Conservation (phyloP, 2,329 filamentous ascomycete species). For the Trichoderma afroharzianum region DNA sequence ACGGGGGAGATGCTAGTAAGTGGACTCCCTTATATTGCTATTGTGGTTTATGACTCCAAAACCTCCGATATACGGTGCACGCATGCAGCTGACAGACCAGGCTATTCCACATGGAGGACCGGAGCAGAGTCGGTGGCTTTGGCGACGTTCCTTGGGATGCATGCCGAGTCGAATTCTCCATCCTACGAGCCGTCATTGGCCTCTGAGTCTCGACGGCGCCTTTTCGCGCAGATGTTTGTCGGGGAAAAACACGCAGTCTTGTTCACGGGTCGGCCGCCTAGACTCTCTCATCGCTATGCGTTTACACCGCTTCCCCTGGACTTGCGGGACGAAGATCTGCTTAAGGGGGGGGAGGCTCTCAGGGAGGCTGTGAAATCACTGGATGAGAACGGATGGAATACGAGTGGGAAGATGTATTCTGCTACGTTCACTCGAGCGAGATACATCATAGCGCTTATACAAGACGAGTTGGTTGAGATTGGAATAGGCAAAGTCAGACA, state of each 20-base stretch:
- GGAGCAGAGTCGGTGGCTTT: slow-evolving; percentile 37
- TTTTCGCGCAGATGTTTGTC: slow-evolving; percentile 37
- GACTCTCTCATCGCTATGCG: slow-evolving; percentile 50
- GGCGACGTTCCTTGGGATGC: slow-evolving; percentile 36
- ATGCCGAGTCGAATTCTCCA: slow-evolving; percentile 25
- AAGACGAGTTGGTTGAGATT: slow-evolving; percentile 58
- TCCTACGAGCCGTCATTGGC: slow-evolving; percentile 32
- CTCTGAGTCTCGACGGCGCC: slow-evolving; percentile 31
- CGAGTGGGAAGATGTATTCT: slow-evolving; percentile 38
- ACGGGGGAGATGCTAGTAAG: slow-evolving; percentile 40
- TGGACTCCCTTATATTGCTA: slow-evolving; percentile 6
- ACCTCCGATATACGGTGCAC: neutral
- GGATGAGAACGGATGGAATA: slow-evolving; percentile 52
- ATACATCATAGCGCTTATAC: slow-evolving; percentile 45
- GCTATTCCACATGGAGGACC: slow-evolving; percentile 36
- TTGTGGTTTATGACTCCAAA: neutral
- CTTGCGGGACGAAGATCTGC: slow-evolving; percentile 46
- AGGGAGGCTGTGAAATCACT: slow-evolving; percentile 28
- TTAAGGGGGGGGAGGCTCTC: slow-evolving; percentile 37
- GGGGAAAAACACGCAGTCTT: slow-evolving; percentile 49
- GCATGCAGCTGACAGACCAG: slow-evolving; percentile 21
- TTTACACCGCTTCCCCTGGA: slow-evolving; percentile 53
- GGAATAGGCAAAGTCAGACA: slow-evolving; percentile 39
- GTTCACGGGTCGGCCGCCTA: slow-evolving; percentile 53
- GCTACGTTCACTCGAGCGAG: slow-evolving; percentile 46